Base-by-base conservation (phyloP, 78 protist species). In the Dictyostelium purpureum region DNA sequence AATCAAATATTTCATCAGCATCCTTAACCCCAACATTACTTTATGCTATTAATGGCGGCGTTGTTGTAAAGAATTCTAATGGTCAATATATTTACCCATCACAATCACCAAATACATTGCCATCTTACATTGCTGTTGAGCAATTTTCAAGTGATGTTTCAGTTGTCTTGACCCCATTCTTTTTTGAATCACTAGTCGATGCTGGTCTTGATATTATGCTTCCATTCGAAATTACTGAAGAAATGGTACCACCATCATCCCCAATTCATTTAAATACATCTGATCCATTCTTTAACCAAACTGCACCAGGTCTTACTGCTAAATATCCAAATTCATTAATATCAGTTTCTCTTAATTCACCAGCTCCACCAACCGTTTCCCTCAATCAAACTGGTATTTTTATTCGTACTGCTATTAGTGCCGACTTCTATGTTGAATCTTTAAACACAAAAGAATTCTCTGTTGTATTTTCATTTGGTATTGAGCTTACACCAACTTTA, bases 211-310 rank as follows among this genome's bases (percentile, higher is more conserved):
- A 28, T 3, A 12, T 45, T 33, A 4, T 14, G 0, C 37, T 80
- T 9, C 89, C 89, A 67, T 19, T 51, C 14, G 28, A 40, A 28
- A 47, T 80, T 16, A 31, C 45, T 1, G 47, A 63, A 33, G 18
- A 43, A 38, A 35, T 42, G 19, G 79, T 67, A 19, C 89, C 89
- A 65, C 24, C 67, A 9, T 26, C 31, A 10, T 67, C 79, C 49
- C 89, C 89, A 45, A 71, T 80, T 7, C 77, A 65, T 35, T 80
- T 80, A 21, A 80, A 67, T 38, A 80, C 89, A 0, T 67, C 79
- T 38, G 89, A 80, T 43, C 76, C 89, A 51, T 80, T 80, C 70
- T 80, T 80, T 33, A 47, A 38, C 14, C 70, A 47, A 65, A 56
- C 63, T 16, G 77, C 79, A 59, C 89, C 89, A 67, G 89, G 78